Conservation (phyloP, 73 alveolate species). For the Halteria grandinella region DNA sequence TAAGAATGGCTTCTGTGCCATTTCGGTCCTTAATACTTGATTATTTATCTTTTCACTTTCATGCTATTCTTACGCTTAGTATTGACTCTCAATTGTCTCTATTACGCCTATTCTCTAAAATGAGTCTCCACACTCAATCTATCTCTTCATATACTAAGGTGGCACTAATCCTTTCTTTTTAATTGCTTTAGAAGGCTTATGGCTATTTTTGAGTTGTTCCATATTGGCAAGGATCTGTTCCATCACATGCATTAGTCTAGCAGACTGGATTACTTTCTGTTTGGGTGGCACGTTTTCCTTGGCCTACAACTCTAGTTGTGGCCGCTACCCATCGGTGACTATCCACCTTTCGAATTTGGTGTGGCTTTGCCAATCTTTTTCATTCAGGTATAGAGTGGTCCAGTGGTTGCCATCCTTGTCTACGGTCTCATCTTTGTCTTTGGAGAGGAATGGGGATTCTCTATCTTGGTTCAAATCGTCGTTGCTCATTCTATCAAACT, state of each 20-base stretch:
- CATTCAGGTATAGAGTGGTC: not conserved
- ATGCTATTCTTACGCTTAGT: no score
- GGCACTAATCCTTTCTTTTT: not conserved
- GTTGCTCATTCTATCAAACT: not conserved
- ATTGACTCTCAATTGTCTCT: no score
- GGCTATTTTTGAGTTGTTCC: no score
- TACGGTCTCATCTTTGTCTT: not conserved
- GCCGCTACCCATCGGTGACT: slow-evolving; percentile 29
- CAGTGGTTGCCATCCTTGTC: not conserved
- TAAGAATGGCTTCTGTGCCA: no score
- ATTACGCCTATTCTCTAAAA: no score
- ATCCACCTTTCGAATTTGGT: slow-evolving; percentile 38
- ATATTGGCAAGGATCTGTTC: slow-evolving; percentile 4
- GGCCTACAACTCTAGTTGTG: not conserved
- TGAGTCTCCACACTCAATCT: no score
- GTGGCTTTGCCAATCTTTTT: slow-evolving; percentile 7
- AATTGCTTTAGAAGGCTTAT: no score
- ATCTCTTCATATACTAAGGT: no score
- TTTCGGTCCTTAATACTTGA: no score
- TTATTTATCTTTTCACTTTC: no score
- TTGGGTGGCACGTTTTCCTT: not conserved
- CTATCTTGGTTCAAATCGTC: not conserved
- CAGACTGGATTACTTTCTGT: not conserved
- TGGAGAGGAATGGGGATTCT: not conserved
- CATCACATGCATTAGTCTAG: slow-evolving; percentile 28